A percentile compares a stretch with the other conserved stretches of the same genome.
These are phyloP conservation scores for Taphrina betulina DNA, from an alignment of 1,139 yeast genomes.

Conservation along the genomic window DNA sequence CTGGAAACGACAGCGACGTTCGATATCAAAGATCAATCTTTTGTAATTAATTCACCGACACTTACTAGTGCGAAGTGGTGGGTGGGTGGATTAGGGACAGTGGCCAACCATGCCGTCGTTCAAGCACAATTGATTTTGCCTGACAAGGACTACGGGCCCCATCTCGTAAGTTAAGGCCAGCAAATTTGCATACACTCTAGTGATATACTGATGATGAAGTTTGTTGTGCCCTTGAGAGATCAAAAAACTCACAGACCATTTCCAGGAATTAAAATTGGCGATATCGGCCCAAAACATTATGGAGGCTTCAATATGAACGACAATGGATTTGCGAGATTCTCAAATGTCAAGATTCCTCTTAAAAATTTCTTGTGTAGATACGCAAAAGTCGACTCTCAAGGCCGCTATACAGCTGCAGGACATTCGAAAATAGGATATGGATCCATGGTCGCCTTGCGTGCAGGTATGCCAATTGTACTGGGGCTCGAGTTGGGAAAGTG, in stretches of 20 bases:
- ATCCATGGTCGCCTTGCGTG: conserved; percentile 85
- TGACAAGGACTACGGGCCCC: conserved; percentile 77
- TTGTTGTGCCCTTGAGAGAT: conserved; percentile 85
- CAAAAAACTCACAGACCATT: conserved; percentile 56
- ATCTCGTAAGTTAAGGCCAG: conserved; percentile 42
- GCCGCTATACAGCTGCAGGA: conserved; percentile 66
- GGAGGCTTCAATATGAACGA: conserved; percentile 57
- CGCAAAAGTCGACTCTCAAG: conserved; percentile 68
- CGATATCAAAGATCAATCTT: conserved; percentile 63
- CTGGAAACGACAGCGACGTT: conserved; percentile 85
- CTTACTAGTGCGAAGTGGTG: conserved; percentile 95
- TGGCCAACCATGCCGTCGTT: conserved; percentile 78
- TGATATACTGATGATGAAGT: conserved; percentile 47
- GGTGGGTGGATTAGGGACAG: conserved; percentile 97
- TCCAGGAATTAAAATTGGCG: conserved; percentile 83
- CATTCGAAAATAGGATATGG: conserved; percentile 83
- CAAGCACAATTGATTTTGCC: conserved; percentile 75
- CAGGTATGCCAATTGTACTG: conserved; percentile 81
- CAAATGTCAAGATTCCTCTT: conserved; percentile 73
- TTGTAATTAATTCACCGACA: conserved; percentile 79
- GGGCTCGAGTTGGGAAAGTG: conserved; percentile 77
- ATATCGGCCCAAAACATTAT: conserved; percentile 73
- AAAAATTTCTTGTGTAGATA: conserved; percentile 78
- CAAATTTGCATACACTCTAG: background rate
- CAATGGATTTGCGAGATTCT: conserved; percentile 91